Percentiles rank a stretch among this genome's conserved stretches.
Conservation (phyloP, 1,284 basidiomycete species). For the Leccinum ponderosum region DNA sequence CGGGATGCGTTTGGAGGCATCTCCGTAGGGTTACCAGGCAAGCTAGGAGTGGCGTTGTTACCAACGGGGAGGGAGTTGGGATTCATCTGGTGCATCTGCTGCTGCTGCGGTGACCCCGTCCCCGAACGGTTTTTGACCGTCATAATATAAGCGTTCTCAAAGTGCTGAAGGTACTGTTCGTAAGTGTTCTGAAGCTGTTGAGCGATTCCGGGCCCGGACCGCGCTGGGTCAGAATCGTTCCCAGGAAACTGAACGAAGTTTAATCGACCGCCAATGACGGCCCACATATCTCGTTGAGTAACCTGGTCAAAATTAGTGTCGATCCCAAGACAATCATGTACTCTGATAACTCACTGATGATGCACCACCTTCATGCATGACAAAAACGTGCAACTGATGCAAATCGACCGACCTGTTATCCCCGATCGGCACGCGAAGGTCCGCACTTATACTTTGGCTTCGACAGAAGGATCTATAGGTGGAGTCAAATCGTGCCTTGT, state of each 20-base stretch:
- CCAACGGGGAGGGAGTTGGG: slow-evolving; percentile 8
- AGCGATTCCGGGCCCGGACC: slow-evolving; percentile 58
- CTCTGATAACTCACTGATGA: slow-evolving; percentile 41
- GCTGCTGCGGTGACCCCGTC: slow-evolving; percentile 17
- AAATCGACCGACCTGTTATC: slow-evolving; percentile 59
- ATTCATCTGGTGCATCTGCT: slow-evolving; percentile 14
- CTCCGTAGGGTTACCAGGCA: slow-evolving; percentile 24
- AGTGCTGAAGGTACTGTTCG: slow-evolving; percentile 52
- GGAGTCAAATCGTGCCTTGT: slow-evolving; percentile 49
- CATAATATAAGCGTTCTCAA: slow-evolving; percentile 56
- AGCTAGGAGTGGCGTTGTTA: slow-evolving; percentile 16
- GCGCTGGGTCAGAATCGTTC: slow-evolving; percentile 53
- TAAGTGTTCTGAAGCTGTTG: slow-evolving; percentile 61
- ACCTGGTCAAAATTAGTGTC: slow-evolving; percentile 41
- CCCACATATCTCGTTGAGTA: slow-evolving; percentile 58
- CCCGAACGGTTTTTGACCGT: slow-evolving; percentile 24
- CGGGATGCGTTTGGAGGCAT: slow-evolving; percentile 19
- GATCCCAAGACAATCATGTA: not conserved
- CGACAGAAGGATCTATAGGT: slow-evolving; percentile 50
- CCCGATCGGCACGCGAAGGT: slow-evolving; percentile 42
- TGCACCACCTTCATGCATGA: slow-evolving; percentile 57
- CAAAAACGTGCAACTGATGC: slow-evolving; percentile 53
- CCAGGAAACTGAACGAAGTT: slow-evolving; percentile 63
- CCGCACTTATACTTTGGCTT: slow-evolving; percentile 39
- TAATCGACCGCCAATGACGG: slow-evolving; percentile 61